A percentile compares a stretch with the other conserved stretches of the same genome.
Conservation (phyloP, 2,329 filamentous ascomycete genomes). For the Stagonosporopsis chrysanthemi region DNA sequence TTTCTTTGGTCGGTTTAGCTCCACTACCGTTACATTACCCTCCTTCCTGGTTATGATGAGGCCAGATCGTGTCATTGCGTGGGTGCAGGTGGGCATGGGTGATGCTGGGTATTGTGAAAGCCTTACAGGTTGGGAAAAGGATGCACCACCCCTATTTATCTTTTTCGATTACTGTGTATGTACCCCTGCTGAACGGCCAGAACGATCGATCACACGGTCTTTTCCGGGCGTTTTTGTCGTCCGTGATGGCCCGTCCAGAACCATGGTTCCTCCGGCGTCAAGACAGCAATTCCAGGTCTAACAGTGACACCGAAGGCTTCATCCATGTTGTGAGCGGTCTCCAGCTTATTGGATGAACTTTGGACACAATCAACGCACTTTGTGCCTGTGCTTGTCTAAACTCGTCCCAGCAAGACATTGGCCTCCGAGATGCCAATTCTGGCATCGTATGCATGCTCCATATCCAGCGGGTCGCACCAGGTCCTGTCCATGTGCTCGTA, state of each 20-base stretch:
- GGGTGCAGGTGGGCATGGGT: not conserved
- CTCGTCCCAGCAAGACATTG: not conserved
- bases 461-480: not conserved
- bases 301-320: not conserved
- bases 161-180: not conserved
- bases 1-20: slow-evolving; percentile 63
- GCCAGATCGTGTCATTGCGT: slow-evolving; percentile 13
- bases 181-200: not conserved
- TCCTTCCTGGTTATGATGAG: slow-evolving; percentile 27
- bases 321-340: not conserved
- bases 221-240: not conserved
- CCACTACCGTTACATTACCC: slow-evolving; percentile 57
- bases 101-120: not conserved
- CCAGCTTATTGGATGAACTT: not conserved
- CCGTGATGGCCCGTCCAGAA: not conserved
- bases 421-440: not conserved
- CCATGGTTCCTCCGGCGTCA: not conserved
- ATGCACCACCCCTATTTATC: slow-evolving; percentile 11
- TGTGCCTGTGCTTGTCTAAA: not conserved
- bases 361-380: not conserved
- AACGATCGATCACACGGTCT: not conserved
- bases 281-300: too few relatives aligned
- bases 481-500: not conserved
- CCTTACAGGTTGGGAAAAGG: slow-evolving; percentile 1
- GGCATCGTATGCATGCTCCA: not conserved